Evolutionary conservation across 2,329 filamentous ascomycete genomes (phyloP).

Genomic region (Pyrenophora graminea): DNA sequence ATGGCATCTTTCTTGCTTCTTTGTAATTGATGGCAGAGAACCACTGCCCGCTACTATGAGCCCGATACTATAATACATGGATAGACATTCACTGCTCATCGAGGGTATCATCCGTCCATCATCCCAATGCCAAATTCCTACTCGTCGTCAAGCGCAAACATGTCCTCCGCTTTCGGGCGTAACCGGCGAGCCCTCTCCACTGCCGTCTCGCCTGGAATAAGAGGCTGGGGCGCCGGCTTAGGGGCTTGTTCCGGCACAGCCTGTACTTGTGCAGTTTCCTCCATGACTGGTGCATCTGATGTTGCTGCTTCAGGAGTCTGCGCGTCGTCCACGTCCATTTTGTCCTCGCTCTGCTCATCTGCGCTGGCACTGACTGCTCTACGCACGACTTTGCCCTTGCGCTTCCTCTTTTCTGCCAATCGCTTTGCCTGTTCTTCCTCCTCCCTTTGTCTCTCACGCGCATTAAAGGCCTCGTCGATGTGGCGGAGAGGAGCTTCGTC

Average conservation of each 20-base stretch:
- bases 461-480: conserved; percentile 38
- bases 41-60: background rate
- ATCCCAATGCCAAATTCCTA: background rate
- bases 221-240: conserved; percentile 2
- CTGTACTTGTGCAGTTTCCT: background rate
- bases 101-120: conserved; percentile 8
- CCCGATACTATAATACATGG: background rate
- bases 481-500: conserved; percentile 32
- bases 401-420: conserved; percentile 55
- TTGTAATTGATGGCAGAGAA: background rate
- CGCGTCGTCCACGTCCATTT: conserved; percentile 26
- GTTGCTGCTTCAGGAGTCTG: background rate
- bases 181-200: conserved; percentile 42
- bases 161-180: conserved; percentile 46
- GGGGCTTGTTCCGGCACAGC: background rate
- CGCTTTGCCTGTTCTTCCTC: conserved; percentile 68
- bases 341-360: conserved; percentile 20
- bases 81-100: background rate
- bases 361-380: conserved; percentile 15
- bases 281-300: background rate
- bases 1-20: conserved; percentile 4
- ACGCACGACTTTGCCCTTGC: conserved; percentile 19
- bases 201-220: conserved; percentile 39
- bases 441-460: conserved; percentile 46
- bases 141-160: conserved; percentile 43